A percentile compares a stretch with the other conserved stretches of the same genome.
phyloP scores from a whole-genome alignment of 345 rosid genomes.

The Heritiera fomes region DNA sequence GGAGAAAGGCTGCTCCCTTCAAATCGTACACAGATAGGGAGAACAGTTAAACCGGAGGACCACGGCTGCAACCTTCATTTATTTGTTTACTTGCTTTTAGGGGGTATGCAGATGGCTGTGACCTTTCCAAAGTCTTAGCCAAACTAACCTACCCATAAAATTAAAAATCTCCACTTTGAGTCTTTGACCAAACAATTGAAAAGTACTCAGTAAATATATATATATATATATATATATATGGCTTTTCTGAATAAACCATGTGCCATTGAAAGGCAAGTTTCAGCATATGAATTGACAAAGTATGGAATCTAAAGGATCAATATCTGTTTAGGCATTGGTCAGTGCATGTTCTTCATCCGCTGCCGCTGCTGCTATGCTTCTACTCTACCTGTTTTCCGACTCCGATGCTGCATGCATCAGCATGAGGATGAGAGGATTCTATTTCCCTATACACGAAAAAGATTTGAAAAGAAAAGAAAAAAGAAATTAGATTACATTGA shows the following conservation, averaged over 20 bases:
- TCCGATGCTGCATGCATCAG: constrained; percentile 28
- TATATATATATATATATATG: too few relatives aligned
- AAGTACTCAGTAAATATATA: too few relatives aligned
- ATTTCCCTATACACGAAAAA: not conserved
- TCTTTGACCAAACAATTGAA: too few relatives aligned
- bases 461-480: not conserved
- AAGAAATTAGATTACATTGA: not conserved
- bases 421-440: not conserved
- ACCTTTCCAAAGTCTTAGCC: too few relatives aligned
- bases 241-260: too few relatives aligned
- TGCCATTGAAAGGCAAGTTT: too few relatives aligned
- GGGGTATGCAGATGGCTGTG: too few relatives aligned
- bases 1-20: not conserved
- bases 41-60: not conserved
- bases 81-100: too few relatives aligned
- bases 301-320: not conserved
- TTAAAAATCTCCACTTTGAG: too few relatives aligned
- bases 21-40: not conserved
- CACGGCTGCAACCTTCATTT: not conserved
- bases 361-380: not conserved
- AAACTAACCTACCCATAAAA: too few relatives aligned
- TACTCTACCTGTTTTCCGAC: constrained; percentile 14
- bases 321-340: not conserved
- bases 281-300: too few relatives aligned
- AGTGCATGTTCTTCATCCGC: not conserved